Percentiles rank a stretch among this genome's conserved stretches.
Conservation (phyloP, 2,329 filamentous ascomycete genomes). For the Akanthomyces muscarius region DNA sequence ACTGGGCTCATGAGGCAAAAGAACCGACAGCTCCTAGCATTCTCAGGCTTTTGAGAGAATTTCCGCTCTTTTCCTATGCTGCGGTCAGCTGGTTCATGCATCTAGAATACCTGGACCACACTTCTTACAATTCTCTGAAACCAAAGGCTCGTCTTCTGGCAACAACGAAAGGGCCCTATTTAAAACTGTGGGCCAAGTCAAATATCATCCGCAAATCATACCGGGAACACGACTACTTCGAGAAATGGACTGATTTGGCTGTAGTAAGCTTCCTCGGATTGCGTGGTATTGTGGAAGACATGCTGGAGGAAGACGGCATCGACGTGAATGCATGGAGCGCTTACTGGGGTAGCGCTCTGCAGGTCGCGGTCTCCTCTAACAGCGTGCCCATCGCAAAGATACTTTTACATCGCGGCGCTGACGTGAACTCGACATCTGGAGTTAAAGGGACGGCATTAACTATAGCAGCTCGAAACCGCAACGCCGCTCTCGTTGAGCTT, state of each 20-base stretch:
- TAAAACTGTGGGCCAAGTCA: neutral
- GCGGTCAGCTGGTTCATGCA: neutral
- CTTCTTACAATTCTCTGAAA: neutral
- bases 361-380: neutral
- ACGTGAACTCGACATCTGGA: neutral
- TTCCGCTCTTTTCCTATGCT: neutral
- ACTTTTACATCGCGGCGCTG: neutral
- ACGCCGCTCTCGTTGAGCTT: neutral
- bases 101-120: neutral
- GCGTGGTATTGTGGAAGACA: neutral
- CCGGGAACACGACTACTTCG: neutral
- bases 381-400: neutral
- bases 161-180: too few relatives aligned
- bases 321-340: neutral
- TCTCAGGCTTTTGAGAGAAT: neutral
- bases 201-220: too few relatives aligned
- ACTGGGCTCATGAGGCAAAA: neutral
- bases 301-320: neutral
- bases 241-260: conserved; percentile 16
- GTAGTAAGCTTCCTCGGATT: conserved; percentile 19
- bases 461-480: neutral
- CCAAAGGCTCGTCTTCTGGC: neutral
- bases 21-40: neutral
- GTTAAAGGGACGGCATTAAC: neutral
- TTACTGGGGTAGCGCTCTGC: neutral